These are phyloP conservation scores for Flaveria brownii DNA, from an alignment of 129 eudicot species.

Conservation along the genomic window DNA sequence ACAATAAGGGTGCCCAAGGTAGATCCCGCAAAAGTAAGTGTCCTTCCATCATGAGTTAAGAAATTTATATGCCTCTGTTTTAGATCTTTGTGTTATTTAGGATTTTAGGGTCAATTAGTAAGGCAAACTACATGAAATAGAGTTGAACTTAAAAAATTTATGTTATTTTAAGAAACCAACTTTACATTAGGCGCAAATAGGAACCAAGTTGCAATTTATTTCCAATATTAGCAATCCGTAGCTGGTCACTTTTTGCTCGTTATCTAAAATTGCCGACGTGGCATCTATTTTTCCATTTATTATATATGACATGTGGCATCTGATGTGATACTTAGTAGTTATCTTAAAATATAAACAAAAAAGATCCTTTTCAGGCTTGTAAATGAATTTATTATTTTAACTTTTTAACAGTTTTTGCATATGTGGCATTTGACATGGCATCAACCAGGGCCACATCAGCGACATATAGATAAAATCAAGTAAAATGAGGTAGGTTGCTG, in stretches of 20 bases:
- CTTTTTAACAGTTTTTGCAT: not conserved
- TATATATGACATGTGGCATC: not conserved
- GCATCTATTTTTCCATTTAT: not conserved
- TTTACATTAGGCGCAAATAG: too few relatives aligned
- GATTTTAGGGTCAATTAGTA: not conserved
- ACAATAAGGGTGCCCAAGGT: conserved; percentile 38
- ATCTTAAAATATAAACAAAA: not conserved
- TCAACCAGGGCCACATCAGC: not conserved
- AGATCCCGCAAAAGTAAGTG: conserved; percentile 54
- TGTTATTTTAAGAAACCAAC: too few relatives aligned
- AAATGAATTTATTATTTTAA: not conserved
- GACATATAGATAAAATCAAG: not conserved
- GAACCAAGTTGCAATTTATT: too few relatives aligned
- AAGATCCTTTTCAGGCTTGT: not conserved
- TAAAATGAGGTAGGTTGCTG: not conserved
- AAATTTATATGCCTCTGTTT: not conserved
- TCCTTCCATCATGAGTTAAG: not conserved
- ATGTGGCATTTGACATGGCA: conserved; percentile 7
- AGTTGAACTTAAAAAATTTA: too few relatives aligned
- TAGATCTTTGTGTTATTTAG: not conserved
- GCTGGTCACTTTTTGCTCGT: not conserved
- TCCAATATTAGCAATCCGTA: too few relatives aligned
- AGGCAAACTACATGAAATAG: not conserved
- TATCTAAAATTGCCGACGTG: too few relatives aligned
- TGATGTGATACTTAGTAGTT: not conserved